Conservation (phyloP, 352 stramenopile species). For the Phytopythium montanum region DNA sequence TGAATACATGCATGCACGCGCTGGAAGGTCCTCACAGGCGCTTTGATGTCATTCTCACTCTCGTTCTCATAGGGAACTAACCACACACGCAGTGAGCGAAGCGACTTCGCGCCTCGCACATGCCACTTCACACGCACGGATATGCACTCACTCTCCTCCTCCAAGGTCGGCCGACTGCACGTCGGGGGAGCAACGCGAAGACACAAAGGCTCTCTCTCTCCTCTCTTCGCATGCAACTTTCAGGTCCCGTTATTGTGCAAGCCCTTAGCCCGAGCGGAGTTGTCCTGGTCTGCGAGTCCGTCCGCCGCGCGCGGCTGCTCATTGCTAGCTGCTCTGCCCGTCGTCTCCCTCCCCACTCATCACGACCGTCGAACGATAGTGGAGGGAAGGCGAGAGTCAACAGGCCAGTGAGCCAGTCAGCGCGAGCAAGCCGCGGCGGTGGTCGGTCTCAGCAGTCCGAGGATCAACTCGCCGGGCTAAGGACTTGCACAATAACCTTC, state of each 20-base stretch:
- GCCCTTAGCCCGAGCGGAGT: constrained; percentile 10
- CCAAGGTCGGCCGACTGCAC: constrained; percentile 3
- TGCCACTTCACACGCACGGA: not conserved
- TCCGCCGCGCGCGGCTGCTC: not conserved
- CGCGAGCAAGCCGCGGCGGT: not conserved
- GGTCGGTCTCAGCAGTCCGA: not conserved
- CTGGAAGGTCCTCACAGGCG: not conserved
- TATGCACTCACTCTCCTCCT: not conserved
- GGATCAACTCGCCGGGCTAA: constrained; percentile 30
- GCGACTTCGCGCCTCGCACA: not conserved
- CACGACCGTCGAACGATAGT: not conserved
- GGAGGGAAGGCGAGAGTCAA: not conserved
- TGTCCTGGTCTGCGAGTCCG: constrained; percentile 4
- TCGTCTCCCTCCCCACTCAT: not conserved
- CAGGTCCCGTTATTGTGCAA: constrained; percentile 10
- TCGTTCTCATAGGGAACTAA: not conserved
- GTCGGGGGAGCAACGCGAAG: constrained; percentile 3
- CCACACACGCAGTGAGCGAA: not conserved
- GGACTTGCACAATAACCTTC: constrained; percentile 88
- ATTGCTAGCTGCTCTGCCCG: not conserved
- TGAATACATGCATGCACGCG: not conserved
- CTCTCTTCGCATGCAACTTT: constrained; percentile 9
- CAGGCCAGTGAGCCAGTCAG: not conserved
- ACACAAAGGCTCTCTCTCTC: constrained; percentile 2
- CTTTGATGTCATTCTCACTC: constrained; percentile 5